These are phyloP conservation scores for Epichloe bromicola DNA, from an alignment of 2,329 filamentous ascomycete species.

Conservation along the genomic window DNA sequence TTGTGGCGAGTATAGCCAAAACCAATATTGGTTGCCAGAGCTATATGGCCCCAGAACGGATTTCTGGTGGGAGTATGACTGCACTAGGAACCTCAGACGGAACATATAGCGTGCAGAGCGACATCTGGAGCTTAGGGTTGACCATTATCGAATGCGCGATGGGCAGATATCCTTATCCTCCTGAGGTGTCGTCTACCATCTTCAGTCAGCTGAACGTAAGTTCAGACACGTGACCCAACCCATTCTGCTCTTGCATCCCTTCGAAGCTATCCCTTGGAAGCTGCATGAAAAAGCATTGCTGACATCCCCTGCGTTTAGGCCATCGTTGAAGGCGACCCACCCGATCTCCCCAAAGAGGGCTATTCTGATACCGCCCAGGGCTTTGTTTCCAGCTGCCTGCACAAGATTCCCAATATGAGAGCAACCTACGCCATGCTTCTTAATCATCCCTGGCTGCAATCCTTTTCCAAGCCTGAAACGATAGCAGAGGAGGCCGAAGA, in stretches of 20 bases:
- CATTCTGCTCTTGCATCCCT: not conserved
- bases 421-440: constrained; percentile 88
- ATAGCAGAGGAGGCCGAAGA: constrained; percentile 60
- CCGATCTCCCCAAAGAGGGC: constrained; percentile 63
- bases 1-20: constrained; percentile 94
- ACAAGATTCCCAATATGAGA: constrained; percentile 84
- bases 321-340: constrained; percentile 94
- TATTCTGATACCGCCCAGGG: constrained; percentile 72
- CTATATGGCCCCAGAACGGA: constrained; percentile 97
- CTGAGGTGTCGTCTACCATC: constrained; percentile 95
- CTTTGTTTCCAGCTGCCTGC: constrained; percentile 80
- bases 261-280: no score
- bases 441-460: constrained; percentile 75
- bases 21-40: constrained; percentile 99
- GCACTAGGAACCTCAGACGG: constrained; percentile 58
- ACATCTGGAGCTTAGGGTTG: constrained; percentile 92
- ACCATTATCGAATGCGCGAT: constrained; percentile 94
- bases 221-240: not conserved
- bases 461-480: constrained; percentile 61
- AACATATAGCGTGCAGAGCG: constrained; percentile 94
- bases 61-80: constrained; percentile 72
- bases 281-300: not conserved
- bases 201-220: constrained; percentile 94
- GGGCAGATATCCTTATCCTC: constrained; percentile 90
- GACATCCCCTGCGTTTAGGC: constrained; percentile 43